Conservation (phyloP, 805 yeast genomes). For the Tetrapisispora nanseiensis region DNA sequence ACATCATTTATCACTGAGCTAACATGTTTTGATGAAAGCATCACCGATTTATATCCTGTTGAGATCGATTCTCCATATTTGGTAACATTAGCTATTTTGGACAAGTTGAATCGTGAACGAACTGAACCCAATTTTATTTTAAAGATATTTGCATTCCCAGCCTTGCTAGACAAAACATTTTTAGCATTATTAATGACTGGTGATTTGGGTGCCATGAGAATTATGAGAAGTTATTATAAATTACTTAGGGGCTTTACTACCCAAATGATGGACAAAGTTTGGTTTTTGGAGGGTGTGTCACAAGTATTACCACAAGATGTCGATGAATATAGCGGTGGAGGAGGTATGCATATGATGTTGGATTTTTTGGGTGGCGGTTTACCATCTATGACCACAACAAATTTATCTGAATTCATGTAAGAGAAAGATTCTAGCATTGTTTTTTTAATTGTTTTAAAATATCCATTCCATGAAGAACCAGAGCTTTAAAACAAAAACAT, state of each 20-base stretch:
- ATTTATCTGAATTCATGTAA: slow-evolving; percentile 24
- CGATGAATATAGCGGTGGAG: slow-evolving; percentile 83
- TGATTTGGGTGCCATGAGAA: slow-evolving; percentile 79
- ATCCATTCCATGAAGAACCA: neutral
- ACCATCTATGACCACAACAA: slow-evolving; percentile 39
- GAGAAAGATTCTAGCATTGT: neutral
- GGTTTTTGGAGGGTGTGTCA: slow-evolving; percentile 91
- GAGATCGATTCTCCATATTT: slow-evolving; percentile 75
- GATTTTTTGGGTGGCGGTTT: slow-evolving; percentile 70
- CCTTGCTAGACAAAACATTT: slow-evolving; percentile 73
- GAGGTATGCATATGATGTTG: slow-evolving; percentile 88
- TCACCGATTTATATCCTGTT: slow-evolving; percentile 80
- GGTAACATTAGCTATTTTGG: slow-evolving; percentile 77
- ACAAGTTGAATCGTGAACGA: slow-evolving; percentile 71
- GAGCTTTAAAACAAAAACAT: too few species aligned
- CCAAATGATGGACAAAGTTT: slow-evolving; percentile 80
- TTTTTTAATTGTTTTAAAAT: neutral
- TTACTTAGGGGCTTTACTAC: slow-evolving; percentile 70
- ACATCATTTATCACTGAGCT: slow-evolving; percentile 37
- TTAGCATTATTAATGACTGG: slow-evolving; percentile 72
- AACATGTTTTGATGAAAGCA: slow-evolving; percentile 77
- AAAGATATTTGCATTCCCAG: slow-evolving; percentile 87
- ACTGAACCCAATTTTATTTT: slow-evolving; percentile 78
- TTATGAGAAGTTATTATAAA: slow-evolving; percentile 81
- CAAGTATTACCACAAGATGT: slow-evolving; percentile 85